These are phyloP conservation scores for Chlorella vulgaris DNA, from an alignment of 139 green algal genomes.

Conservation along the genomic window DNA sequence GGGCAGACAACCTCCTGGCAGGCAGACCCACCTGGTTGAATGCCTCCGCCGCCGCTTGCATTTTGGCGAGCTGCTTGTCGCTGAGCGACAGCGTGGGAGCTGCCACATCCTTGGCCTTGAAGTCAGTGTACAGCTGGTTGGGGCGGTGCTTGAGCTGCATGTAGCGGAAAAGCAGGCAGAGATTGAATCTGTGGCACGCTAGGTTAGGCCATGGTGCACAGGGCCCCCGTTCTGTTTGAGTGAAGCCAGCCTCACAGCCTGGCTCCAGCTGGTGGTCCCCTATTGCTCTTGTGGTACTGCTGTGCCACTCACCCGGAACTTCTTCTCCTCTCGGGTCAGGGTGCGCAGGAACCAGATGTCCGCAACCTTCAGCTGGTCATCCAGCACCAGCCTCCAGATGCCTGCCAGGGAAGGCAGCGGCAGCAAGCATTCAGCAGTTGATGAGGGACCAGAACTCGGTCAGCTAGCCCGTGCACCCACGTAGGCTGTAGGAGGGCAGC, in stretches of 20 bases:
- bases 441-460: too few species aligned
- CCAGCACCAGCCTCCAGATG: slow-evolving; percentile 29
- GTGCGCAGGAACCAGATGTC: slow-evolving; percentile 33
- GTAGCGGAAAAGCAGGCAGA: neutral
- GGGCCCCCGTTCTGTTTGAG: too few species aligned
- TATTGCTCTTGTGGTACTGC: too few species aligned
- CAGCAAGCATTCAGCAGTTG: too few species aligned
- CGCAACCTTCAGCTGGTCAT: neutral
- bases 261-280: too few species aligned
- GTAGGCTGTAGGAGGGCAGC: too few species aligned
- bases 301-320: slow-evolving; percentile 18
- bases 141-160: slow-evolving; percentile 32
- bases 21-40: slow-evolving; percentile 28
- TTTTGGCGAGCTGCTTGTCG: slow-evolving; percentile 22
- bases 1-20: neutral
- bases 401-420: too few species aligned
- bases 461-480: too few species aligned
- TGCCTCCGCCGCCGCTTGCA: slow-evolving; percentile 12
- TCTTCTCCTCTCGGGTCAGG: slow-evolving; percentile 31
- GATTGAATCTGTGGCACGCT: neutral
- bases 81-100: slow-evolving; percentile 11
- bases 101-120: slow-evolving; percentile 27
- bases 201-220: too few species aligned
- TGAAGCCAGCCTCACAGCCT: too few species aligned
- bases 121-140: slow-evolving; percentile 30